Percentiles rank a stretch among this genome's conserved stretches.
Conservation (phyloP, 2,329 filamentous ascomycete species). For the Metarhizium anisopliae region DNA sequence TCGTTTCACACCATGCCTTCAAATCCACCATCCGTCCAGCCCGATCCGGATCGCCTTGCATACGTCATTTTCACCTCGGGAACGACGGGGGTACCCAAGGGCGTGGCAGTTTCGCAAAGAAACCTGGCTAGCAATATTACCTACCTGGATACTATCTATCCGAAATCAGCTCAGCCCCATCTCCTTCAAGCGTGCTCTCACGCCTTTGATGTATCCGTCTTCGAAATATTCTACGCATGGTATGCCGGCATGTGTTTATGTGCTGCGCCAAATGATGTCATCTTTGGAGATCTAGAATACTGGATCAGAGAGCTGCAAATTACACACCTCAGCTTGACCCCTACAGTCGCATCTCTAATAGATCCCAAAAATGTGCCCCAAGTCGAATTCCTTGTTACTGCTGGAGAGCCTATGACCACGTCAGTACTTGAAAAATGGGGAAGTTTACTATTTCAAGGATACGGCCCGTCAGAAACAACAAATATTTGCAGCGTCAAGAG, state of each 20-base stretch:
- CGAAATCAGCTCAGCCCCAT: conserved; percentile 40
- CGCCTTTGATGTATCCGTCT: conserved; percentile 80
- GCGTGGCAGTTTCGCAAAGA: conserved; percentile 65
- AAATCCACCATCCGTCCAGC: conserved; percentile 27
- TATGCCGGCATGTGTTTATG: conserved; percentile 70
- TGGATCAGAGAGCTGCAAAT: conserved; percentile 54
- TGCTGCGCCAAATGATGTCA: conserved; percentile 60
- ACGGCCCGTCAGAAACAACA: conserved; percentile 78
- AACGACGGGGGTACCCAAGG: conserved; percentile 72
- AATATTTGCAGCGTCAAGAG: conserved; percentile 75
- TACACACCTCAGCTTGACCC: conserved; percentile 79
- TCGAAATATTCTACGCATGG: conserved; percentile 86
- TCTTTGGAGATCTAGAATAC: conserved; percentile 64
- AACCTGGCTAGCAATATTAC: conserved; percentile 73
- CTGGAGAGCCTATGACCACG: conserved; percentile 70
- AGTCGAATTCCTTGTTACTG: conserved; percentile 69
- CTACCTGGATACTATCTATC: conserved; percentile 57
- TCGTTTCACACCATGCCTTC: conserved; percentile 19
- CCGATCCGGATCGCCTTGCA: conserved; percentile 45
- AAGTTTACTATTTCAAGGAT: conserved; percentile 64
- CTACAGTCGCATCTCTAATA: conserved; percentile 73
- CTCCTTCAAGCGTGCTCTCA: conserved; percentile 77
- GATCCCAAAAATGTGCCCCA: conserved; percentile 57
- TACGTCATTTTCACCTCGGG: conserved; percentile 82
- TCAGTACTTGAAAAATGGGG: conserved; percentile 64